Conservation (phyloP, 1,284 basidiomycete genomes). For the Tilletia setariae region DNA sequence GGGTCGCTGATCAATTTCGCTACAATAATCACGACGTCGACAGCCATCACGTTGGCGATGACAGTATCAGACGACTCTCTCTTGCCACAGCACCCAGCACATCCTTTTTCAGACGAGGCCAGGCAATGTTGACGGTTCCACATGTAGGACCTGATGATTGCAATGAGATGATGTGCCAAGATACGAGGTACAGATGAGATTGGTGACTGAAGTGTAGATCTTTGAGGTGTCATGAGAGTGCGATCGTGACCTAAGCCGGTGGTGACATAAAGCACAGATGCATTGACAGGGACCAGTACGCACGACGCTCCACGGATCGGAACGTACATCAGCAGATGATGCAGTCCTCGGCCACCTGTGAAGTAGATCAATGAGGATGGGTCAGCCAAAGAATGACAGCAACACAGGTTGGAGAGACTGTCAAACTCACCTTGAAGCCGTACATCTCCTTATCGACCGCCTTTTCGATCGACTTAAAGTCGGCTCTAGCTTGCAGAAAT, state of each 20-base stretch:
- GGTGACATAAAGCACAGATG: background rate
- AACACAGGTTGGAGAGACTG: too few relatives aligned
- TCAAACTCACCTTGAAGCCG: slow-evolving; percentile 46
- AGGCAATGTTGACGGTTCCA: too few relatives aligned
- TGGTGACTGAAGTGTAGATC: background rate
- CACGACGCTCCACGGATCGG: background rate
- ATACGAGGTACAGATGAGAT: too few relatives aligned
- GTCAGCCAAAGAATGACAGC: background rate
- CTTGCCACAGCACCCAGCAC: too few relatives aligned
- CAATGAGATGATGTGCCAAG: too few relatives aligned
- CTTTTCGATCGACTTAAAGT: slow-evolving; percentile 48
- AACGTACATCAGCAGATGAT: slow-evolving; percentile 12
- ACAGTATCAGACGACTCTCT: too few relatives aligned
- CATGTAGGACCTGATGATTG: too few relatives aligned
- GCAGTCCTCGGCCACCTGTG: slow-evolving; percentile 14
- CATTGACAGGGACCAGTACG: background rate
- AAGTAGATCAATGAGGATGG: background rate
- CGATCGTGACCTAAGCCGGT: too few relatives aligned
- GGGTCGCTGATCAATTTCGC: slow-evolving; percentile 30
- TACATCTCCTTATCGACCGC: slow-evolving; percentile 52
- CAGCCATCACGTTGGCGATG: too few relatives aligned
- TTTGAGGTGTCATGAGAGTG: background rate
- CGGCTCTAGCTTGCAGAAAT: slow-evolving; percentile 33
- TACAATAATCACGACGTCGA: background rate
- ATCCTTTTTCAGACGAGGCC: too few relatives aligned